Evolutionary conservation across 2,329 filamentous ascomycete species (phyloP).

Genomic region (Ampelomyces quisqualis): DNA sequence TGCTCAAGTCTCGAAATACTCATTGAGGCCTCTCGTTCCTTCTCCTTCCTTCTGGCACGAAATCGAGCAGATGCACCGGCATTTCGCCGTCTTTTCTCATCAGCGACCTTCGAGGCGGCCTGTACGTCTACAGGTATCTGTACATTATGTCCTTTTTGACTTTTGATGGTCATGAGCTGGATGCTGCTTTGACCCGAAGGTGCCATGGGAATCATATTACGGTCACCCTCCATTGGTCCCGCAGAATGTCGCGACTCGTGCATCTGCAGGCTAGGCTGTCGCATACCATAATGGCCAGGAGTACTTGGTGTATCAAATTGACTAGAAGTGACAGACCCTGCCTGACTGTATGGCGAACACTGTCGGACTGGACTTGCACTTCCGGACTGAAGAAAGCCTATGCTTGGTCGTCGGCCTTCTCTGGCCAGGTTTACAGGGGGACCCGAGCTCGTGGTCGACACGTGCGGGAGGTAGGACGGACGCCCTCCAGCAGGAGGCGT

Average conservation of each 20-base stretch:
- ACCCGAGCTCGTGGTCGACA: conserved; percentile 35
- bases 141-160: conserved; percentile 52
- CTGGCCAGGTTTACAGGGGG: conserved; percentile 30
- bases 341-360: conserved; percentile 44
- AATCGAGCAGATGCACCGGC: conserved; percentile 84
- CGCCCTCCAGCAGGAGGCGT: conserved; percentile 47
- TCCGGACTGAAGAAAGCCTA: conserved; percentile 46
- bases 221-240: conserved; percentile 37
- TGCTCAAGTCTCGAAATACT: conserved; percentile 69
- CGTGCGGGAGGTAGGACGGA: conserved; percentile 35
- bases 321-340: conserved; percentile 37
- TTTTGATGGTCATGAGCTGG: conserved; percentile 57
- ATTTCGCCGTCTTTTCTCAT: conserved; percentile 83
- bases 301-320: conserved; percentile 40
- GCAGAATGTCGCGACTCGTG: conserved; percentile 38
- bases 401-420: conserved; percentile 31
- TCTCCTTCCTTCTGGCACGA: conserved; percentile 77
- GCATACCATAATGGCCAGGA: conserved; percentile 21
- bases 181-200: conserved; percentile 51
- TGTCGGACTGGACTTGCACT: conserved; percentile 51
- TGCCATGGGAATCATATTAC: conserved; percentile 48
- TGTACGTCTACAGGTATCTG: conserved; percentile 75
- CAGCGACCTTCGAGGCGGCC: conserved; percentile 76
- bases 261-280: conserved; percentile 13
- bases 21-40: conserved; percentile 70